Conservation (phyloP, 2,329 filamentous ascomycete genomes). For the Colletotrichum caudatum region DNA sequence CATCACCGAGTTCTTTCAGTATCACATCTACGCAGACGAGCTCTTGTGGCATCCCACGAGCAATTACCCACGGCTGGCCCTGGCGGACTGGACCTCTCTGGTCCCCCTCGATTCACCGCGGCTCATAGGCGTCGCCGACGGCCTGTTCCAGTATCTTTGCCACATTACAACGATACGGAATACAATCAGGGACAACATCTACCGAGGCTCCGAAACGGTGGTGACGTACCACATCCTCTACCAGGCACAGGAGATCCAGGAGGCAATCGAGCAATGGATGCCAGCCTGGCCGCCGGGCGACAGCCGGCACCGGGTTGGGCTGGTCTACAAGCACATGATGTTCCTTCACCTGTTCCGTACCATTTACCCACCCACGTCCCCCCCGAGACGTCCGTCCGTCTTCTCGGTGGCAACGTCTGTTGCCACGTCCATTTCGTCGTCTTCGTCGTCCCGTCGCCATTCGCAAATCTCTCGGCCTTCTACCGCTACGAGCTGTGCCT, state of each 20-base stretch:
- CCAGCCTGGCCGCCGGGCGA: constrained; percentile 71
- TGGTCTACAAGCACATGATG: constrained; percentile 75
- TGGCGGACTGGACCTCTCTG: constrained; percentile 58
- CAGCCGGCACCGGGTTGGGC: constrained; percentile 65
- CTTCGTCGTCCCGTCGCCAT: constrained; percentile 40
- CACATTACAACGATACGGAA: constrained; percentile 84
- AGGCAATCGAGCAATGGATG: constrained; percentile 79
- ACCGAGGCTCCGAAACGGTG: constrained; percentile 70
- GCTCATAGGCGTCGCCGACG: constrained; percentile 86
- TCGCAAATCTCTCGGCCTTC: constrained; percentile 41
- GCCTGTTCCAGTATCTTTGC: constrained; percentile 81
- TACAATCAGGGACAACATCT: constrained; percentile 76
- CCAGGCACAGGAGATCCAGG: constrained; percentile 80
- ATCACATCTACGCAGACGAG: constrained; percentile 78
- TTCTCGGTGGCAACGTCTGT: constrained; percentile 41
- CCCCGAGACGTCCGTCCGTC: constrained; percentile 38
- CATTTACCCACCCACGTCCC: constrained; percentile 64
- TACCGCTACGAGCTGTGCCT: constrained; percentile 49
- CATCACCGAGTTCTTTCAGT: constrained; percentile 85
- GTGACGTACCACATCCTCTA: constrained; percentile 81
- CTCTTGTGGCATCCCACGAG: constrained; percentile 63
- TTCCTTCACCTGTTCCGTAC: constrained; percentile 74
- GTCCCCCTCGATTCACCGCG: constrained; percentile 61
- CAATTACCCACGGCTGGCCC: constrained; percentile 53
- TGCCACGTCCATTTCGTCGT: constrained; percentile 39